Base-by-base conservation (phyloP, 2,329 filamentous ascomycete species). In the Colletotrichum spinosum region DNA sequence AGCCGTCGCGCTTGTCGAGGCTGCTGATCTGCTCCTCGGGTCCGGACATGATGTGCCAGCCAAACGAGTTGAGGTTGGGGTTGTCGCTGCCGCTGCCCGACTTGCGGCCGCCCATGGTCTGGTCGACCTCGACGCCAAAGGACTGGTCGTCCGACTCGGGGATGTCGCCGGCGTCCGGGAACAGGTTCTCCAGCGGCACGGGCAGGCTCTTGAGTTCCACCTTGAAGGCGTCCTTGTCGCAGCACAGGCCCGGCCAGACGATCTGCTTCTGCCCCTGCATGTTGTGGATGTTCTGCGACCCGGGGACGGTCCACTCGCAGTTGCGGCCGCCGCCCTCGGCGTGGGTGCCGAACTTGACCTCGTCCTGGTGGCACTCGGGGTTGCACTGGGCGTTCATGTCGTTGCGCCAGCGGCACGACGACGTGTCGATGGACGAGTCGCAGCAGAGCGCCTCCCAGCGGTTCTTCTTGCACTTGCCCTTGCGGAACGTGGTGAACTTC, bases 1-100 rank as follows among this genome's bases (percentile, higher is more conserved):
- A 56, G 4, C 54, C 54, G 35, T 56, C 54, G 4, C 54, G 54
- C 54, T 56, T 56, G 25, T 56, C 17, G 8, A 56, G 11, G 15
- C 33, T 38, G 8, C 15, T 56, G 33, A 48, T 12, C 42, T 48
- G n/a, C 8, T 15, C 35, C 17, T 38, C 25, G 8, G 54, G 54
- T 1, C 51, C 51, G 37, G 51, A 54, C 51, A 54, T 54, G 51
- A 56, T 38, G 10, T 56, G 34, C 54, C 42, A 56, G 42, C 42
- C 42, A 17, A 56, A 49, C 12, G 37, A 56, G 51, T 54, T 54
- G 15, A 34, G 33, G 39, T 54, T 25, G 15, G 51, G 15, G 39
- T 54, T 54, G 51, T 25, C 41, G n/a, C 50, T 53, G 35, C 41
- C 50, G 17, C 41, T 15, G 8, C 37, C 35, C 7, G 38, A 41